Evolutionary conservation across 2,329 filamentous ascomycete species (phyloP).

Genomic region (Fusarium anthophilum): DNA sequence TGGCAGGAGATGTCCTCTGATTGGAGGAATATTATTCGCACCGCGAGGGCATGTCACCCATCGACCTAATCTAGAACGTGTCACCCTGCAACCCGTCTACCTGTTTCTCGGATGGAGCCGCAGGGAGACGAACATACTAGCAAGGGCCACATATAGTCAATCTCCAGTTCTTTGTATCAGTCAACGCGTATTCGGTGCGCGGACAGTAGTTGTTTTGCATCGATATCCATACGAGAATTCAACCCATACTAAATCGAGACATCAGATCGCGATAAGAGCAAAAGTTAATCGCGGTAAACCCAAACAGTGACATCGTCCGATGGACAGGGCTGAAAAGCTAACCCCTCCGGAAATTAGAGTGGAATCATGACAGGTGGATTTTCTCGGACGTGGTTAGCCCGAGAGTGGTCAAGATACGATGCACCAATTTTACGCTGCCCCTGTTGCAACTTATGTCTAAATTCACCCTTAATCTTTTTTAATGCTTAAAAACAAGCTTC

Average conservation of each 20-base stretch:
- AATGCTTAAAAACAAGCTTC: slow-evolving; percentile 32
- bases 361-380: slow-evolving; percentile 3
- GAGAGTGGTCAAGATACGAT: neutral
- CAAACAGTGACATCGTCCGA: neutral
- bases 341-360: slow-evolving; percentile 23
- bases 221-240: neutral
- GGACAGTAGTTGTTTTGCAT: neutral
- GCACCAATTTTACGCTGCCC: neutral
- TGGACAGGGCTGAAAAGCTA: slow-evolving; percentile 4
- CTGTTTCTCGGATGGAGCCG: neutral
- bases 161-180: neutral
- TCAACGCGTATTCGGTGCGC: neutral
- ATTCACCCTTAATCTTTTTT: neutral
- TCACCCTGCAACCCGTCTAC: neutral
- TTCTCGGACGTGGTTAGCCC: neutral
- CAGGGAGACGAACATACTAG: neutral
- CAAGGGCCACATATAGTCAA: neutral
- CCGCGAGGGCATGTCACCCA: neutral
- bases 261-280: neutral
- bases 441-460: neutral
- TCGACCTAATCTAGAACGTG: neutral
- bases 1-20: neutral
- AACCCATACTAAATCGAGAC: neutral
- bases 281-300: neutral
- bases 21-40: slow-evolving; percentile 20